Base-by-base conservation (phyloP, 176 grass and related monocot species). In the Zoysia pacifica region DNA sequence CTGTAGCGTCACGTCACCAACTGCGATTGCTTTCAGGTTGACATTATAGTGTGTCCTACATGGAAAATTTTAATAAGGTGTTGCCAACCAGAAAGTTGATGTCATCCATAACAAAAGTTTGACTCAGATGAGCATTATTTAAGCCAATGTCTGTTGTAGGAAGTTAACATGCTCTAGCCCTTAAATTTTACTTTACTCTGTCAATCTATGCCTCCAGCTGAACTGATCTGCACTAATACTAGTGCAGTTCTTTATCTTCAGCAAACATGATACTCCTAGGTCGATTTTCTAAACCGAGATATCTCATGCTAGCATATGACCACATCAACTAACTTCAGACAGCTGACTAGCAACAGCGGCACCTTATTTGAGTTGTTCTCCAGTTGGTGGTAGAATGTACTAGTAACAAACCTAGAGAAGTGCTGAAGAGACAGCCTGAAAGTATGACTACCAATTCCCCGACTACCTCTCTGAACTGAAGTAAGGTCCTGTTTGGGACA, bases 11-110 rank as follows among this genome's bases (percentile, higher is more conserved):
- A 58, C 65, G 72, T 82, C 81, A 80, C 90, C 95, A 70, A 98
- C 95, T 81, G 87, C 74, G 79, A 98, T 89, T 42, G 50, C 79
- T 70, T 91, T 81, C 62, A 98, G 53, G 76, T 94, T 98, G 65
- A 98, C 90, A 75, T 98, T 98, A 67, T 98, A 98, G 61, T 98
- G 95, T 48, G 76, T 75, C 85, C 95, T 98, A 79, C 78, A 56
- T n/a, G 64, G 81, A 54, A 73, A 84, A 40, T 80, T 48, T 67
- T 68, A 14, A 70, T 63, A 69, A 69, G 70, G 11, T 80, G 2
- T 64, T 11, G 37, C 4, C 18, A 71, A 61, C 20, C 39, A 52
- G 62, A 74, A 37, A 63, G 28, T 28, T 60, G 71, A 84, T 36
- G 19, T 6, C 64, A 69, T 3, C 9, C 28, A 73, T 80, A 16